Conservation (phyloP, 2,329 filamentous ascomycete genomes). For the Tolypocladium tropicale region DNA sequence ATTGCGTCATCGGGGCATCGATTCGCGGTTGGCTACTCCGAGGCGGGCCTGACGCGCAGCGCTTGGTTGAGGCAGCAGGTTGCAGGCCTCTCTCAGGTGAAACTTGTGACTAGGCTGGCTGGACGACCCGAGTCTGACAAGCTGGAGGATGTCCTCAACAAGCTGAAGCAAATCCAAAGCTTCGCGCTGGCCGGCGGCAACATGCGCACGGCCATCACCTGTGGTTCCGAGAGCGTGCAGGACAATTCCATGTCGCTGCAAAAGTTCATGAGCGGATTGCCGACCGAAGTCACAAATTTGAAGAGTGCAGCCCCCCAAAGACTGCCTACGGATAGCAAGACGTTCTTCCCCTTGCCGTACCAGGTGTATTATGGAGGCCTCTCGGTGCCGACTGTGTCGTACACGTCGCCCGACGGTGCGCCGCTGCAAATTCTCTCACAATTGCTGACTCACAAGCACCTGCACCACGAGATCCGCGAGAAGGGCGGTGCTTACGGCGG, state of each 20-base stretch:
- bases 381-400: conserved; percentile 74
- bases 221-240: conserved; percentile 60
- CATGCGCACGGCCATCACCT: conserved; percentile 76
- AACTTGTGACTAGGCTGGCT: conserved; percentile 70
- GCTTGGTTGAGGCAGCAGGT: conserved; percentile 73
- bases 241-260: conserved; percentile 62
- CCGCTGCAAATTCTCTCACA: conserved; percentile 82
- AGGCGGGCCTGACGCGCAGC: conserved; percentile 64
- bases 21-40: conserved; percentile 75
- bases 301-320: conserved; percentile 17
- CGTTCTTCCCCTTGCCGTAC: conserved; percentile 90
- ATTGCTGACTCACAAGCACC: conserved; percentile 87
- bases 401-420: conserved; percentile 64
- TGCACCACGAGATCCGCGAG: conserved; percentile 95
- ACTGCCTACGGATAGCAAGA: conserved; percentile 49
- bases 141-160: conserved; percentile 64
- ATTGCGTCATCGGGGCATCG: conserved; percentile 86
- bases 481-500: conserved; percentile 96
- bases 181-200: conserved; percentile 61
- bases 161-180: conserved; percentile 76
- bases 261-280: conserved; percentile 49
- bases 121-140: conserved; percentile 59
- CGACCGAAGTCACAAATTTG: conserved; percentile 27
- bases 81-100: conserved; percentile 82
- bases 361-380: conserved; percentile 92